Conservation (phyloP, 2,329 filamentous ascomycete species). For the Chaetomiaceae sp. region DNA sequence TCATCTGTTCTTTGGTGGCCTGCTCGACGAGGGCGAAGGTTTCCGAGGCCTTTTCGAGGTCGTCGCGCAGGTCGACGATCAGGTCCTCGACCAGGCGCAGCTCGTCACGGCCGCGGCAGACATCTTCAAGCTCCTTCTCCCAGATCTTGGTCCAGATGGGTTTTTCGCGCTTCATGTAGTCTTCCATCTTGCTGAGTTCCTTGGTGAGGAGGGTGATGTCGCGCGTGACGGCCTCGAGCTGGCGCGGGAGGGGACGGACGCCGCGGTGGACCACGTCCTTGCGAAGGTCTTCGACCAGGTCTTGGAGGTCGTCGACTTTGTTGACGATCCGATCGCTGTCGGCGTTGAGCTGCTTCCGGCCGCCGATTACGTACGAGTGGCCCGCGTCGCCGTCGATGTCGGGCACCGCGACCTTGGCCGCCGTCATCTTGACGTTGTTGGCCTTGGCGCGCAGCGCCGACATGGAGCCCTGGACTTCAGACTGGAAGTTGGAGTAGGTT, state of each 20-base stretch:
- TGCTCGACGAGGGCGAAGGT: conserved; percentile 95
- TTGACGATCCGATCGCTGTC: conserved; percentile 89
- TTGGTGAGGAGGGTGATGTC: conserved; percentile 77
- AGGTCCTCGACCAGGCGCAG: conserved; percentile 96
- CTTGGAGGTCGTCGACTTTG: conserved; percentile 94
- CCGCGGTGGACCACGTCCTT: conserved; percentile 94
- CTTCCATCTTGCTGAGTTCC: conserved; percentile 90
- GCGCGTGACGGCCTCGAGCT: conserved; percentile 83
- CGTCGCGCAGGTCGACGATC: conserved; percentile 84
- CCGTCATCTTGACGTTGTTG: conserved; percentile 69
- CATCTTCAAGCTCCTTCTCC: conserved; percentile 94
- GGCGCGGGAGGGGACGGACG: conserved; percentile 82
- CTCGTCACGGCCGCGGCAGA: conserved; percentile 92
- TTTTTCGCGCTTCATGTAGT: conserved; percentile 86
- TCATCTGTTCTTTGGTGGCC: conserved; percentile 96
- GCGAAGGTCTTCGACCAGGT: conserved; percentile 90
- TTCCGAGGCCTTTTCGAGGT: conserved; percentile 88
- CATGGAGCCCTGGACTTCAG: conserved; percentile 87
- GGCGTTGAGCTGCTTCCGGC: conserved; percentile 78
- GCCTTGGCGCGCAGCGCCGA: conserved; percentile 76
- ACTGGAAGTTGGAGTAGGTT: conserved; percentile 86
- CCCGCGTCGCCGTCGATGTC: conserved; percentile 73
- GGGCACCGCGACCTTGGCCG: conserved; percentile 65
- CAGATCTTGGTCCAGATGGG: conserved; percentile 98
- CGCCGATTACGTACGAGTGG: conserved; percentile 75